These are phyloP conservation scores for Phaeoacremonium minimum DNA, from an alignment of 2,329 filamentous ascomycete genomes.

Conservation along the genomic window DNA sequence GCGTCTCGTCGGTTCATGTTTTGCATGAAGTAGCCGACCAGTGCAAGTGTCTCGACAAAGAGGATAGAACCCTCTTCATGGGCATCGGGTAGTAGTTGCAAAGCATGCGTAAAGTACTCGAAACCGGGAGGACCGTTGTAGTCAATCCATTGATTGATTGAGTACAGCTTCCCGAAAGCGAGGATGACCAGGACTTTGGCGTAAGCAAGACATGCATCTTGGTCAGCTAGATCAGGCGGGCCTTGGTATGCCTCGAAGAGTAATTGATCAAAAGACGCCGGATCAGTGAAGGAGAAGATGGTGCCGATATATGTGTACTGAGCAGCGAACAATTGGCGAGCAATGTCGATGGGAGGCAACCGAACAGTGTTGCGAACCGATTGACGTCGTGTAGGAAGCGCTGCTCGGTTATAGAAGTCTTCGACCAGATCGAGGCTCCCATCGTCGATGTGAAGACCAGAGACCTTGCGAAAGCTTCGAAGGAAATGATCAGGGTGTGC, in stretches of 20 bases:
- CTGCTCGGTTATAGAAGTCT: conserved; percentile 26
- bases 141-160: conserved; percentile 50
- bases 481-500: conserved; percentile 33
- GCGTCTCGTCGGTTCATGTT: conserved; percentile 51
- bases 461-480: conserved; percentile 27
- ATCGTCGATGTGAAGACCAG: conserved; percentile 25
- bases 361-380: conserved; percentile 21
- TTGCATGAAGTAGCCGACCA: conserved; percentile 53
- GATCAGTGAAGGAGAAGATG: conserved; percentile 49
- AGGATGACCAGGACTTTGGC: conserved; percentile 49
- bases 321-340: conserved; percentile 42
- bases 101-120: conserved; percentile 46
- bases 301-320: conserved; percentile 54
- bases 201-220: conserved; percentile 42
- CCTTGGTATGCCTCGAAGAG: conserved; percentile 38
- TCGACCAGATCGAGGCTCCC: conserved; percentile 22
- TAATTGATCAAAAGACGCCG: conserved; percentile 38
- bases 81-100: conserved; percentile 48
- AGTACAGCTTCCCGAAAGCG: conserved; percentile 53
- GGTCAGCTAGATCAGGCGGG: conserved; percentile 33
- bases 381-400: conserved; percentile 24
- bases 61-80: conserved; percentile 50
- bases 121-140: conserved; percentile 50
- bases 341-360: conserved; percentile 45
- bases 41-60: conserved; percentile 49